phyloP scores from a whole-genome alignment of 2,329 filamentous ascomycete species.

The Claviceps sp. region DNA sequence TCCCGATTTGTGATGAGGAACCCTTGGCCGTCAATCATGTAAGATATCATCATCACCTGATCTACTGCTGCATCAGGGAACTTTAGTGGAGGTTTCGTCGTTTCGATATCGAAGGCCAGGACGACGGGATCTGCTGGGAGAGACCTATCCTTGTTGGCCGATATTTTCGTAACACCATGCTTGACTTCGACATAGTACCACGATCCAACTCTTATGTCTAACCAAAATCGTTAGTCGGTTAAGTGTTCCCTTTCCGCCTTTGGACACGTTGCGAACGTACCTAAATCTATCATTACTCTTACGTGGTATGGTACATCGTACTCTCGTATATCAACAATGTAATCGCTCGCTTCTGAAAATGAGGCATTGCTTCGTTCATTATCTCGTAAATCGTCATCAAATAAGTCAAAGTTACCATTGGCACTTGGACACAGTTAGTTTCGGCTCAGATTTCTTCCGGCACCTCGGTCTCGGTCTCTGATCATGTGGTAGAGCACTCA shows the following conservation, averaged over 20 bases:
- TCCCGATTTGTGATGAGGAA: slow-evolving; percentile 97
- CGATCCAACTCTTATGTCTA: slow-evolving; percentile 87
- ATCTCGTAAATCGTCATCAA: slow-evolving; percentile 78
- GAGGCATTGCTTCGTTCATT: slow-evolving; percentile 64
- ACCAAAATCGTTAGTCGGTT: slow-evolving; percentile 12
- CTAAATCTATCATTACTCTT: slow-evolving; percentile 90
- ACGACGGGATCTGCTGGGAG: slow-evolving; percentile 92
- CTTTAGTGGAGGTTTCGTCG: slow-evolving; percentile 86
- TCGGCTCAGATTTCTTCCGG: not conserved
- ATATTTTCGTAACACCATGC: slow-evolving; percentile 74
- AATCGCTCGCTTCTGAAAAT: slow-evolving; percentile 85
- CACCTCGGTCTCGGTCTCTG: not conserved
- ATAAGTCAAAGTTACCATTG: slow-evolving; percentile 81
- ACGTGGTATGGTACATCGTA: slow-evolving; percentile 99
- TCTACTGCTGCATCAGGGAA: slow-evolving; percentile 92
- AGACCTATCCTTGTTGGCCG: slow-evolving; percentile 73
- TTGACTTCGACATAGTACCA: slow-evolving; percentile 96
- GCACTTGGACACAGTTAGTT: slow-evolving; percentile 26
- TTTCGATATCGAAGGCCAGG: slow-evolving; percentile 98
- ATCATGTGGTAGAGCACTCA: slow-evolving; percentile 26
- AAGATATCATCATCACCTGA: slow-evolving; percentile 99
- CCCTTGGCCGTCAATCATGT: slow-evolving; percentile 98
- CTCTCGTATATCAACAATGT: slow-evolving; percentile 95
- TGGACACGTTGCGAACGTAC: slow-evolving; percentile 27
- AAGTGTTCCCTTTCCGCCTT: not conserved